phyloP scores from a whole-genome alignment of 2,329 filamentous ascomycete species.

The Aureobasidium sp. region DNA sequence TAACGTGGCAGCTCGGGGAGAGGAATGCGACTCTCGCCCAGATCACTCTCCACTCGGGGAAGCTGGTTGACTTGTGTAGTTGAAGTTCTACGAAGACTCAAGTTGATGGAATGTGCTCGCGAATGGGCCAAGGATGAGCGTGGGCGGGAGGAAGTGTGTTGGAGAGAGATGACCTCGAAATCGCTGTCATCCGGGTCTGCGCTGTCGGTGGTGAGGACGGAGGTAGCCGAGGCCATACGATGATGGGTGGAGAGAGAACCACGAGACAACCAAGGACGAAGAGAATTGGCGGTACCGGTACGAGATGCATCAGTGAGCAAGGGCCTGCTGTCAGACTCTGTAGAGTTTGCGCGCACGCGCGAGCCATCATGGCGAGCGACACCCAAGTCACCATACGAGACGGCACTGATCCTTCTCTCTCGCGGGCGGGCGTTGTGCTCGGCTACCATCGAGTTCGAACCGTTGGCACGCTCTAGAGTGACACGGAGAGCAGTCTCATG shows the following conservation, averaged over 20 bases:
- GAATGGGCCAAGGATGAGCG: conserved; percentile 11
- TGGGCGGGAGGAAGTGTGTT: conserved; percentile 26
- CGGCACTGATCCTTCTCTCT: conserved; percentile 61
- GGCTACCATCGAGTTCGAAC: conserved; percentile 39
- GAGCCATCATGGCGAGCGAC: conserved; percentile 71
- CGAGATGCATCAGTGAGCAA: conserved; percentile 64
- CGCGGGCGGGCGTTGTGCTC: conserved; percentile 54
- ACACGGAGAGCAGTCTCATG: conserved; percentile 47
- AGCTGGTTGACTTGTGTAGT: not conserved
- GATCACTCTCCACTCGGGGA: conserved; percentile 19
- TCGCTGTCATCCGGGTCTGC: conserved; percentile 31
- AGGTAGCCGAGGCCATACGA: conserved; percentile 36
- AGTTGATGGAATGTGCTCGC: conserved; percentile 17
- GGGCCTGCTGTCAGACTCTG: conserved; percentile 62
- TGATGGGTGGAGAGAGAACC: conserved; percentile 27
- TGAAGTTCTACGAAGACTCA: conserved; percentile 7
- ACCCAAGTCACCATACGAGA: conserved; percentile 68
- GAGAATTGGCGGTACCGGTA: conserved; percentile 34
- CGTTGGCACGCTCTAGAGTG: conserved; percentile 29
- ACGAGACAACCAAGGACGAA: conserved; percentile 22
- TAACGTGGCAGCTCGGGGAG: conserved; percentile 26
- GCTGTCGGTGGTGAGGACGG: conserved; percentile 30
- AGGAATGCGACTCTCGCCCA: conserved; percentile 23
- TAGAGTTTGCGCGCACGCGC: conserved; percentile 62
- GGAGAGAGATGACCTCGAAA: conserved; percentile 35